phyloP scores from a whole-genome alignment of 441 rosid species.

The Euphorbia celastroides region DNA sequence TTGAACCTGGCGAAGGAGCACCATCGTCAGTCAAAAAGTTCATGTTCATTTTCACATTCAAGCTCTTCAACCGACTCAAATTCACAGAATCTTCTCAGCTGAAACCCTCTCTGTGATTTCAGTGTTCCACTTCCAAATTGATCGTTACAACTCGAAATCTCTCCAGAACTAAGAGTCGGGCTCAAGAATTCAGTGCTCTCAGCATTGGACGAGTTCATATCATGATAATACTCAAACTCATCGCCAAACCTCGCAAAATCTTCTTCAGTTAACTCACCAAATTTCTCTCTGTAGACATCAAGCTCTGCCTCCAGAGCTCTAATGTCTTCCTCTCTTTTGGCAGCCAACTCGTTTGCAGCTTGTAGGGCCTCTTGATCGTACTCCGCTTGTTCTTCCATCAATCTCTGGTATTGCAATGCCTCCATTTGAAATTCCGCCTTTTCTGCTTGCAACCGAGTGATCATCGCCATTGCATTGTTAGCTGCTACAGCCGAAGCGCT shows the following conservation, averaged over 20 bases:
- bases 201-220: constrained; percentile 23
- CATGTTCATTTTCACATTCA: constrained; percentile 21
- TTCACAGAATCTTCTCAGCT: constrained; percentile 13
- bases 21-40: constrained; percentile 19
- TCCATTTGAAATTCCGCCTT: constrained; percentile 98
- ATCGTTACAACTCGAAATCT: constrained; percentile 6
- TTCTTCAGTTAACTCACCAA: constrained; percentile 42
- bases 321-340: constrained; percentile 62
- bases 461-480: constrained; percentile 97
- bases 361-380: constrained; percentile 85
- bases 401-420: constrained; percentile 93
- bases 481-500: constrained; percentile 93
- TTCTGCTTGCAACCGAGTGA: constrained; percentile 84
- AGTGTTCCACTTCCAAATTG: constrained; percentile 9
- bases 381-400: constrained; percentile 98
- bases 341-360: constrained; percentile 45
- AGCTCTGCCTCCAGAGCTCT: constrained; percentile 59
- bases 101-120: constrained; percentile 11
- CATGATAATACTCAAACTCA: constrained; percentile 29
- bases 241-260: constrained; percentile 29
- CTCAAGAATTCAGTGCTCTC: constrained; percentile 20
- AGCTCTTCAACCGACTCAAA: constrained; percentile 19
- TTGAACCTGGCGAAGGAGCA: constrained; percentile 22
- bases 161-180: constrained; percentile 24
- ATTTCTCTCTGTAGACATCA: constrained; percentile 48